Evolutionary conservation across 2,329 filamentous ascomycete species (phyloP), one percentile per base, ranked within the genome.

Genomic region (Hymenoscyphus repandus): DNA sequence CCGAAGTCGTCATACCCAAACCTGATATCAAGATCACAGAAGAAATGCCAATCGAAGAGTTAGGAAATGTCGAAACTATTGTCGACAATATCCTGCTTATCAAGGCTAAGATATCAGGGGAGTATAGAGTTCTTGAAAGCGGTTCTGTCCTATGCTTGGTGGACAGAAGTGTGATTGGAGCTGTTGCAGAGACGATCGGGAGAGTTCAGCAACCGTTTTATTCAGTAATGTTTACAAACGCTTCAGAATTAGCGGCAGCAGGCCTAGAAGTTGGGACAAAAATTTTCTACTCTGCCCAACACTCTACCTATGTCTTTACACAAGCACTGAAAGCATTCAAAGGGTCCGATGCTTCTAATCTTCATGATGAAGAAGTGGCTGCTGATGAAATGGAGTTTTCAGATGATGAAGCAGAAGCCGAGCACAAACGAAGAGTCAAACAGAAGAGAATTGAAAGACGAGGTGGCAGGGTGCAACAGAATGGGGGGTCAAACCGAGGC

Each of bases 351-450:
- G 92, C 93, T 7, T 95, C 90, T 46, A 97, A 97, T 66, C 78
- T 96, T 49, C 87, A 96, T 68, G 93, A 97, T 60, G 93, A 99
- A 68, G 92, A 97, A 70, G 79, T 90, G 6, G 83, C 73, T 13
- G 85, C 87, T 31, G 88, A 95, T 34, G 92, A 97, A 66, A 80
- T 90, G 60, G 93, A 97, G 65, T 97, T 97, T 67, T 96, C 92
- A 0, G 93, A 99, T 60, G 93, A 99, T 62, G 93, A 99, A 70
- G 87, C 88, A 60, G 93, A 99, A 69, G 86, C 86, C 6, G 88
- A 90, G 61, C 82, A 90, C 66, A 95, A 86, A 71, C 74, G 79
- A 50, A 77, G 78, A 53, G 62, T 82, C 47, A 90, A 90, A 69
- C 77, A 83, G 56, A 85, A 85, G 70, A 82, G 78, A 60, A 72